Evolutionary conservation across 177 flowering plant species (phyloP).

Genomic region (Vitis hybrid): DNA sequence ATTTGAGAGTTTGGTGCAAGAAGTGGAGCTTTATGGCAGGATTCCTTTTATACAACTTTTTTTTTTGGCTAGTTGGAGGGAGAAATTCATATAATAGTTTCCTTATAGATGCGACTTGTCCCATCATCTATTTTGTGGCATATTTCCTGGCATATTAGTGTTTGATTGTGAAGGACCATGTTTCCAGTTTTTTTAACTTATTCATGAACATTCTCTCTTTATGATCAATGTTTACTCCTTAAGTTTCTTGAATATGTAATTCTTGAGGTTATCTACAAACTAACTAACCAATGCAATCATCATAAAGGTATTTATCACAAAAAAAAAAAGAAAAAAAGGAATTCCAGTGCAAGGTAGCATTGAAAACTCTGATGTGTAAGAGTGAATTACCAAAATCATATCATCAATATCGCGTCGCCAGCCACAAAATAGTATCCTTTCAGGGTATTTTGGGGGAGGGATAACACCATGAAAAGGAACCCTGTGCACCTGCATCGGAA

Average conservation of each 20-base stretch:
- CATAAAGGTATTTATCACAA: too few relatives aligned
- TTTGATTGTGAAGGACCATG: neutral
- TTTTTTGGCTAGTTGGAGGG: too few relatives aligned
- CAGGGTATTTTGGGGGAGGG: conserved; percentile 82
- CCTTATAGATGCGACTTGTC: neutral
- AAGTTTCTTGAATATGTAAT: too few relatives aligned
- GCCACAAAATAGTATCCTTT: conserved; percentile 88
- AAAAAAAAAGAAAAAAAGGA: too few relatives aligned
- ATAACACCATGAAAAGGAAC: conserved; percentile 42
- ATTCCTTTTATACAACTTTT: too few relatives aligned
- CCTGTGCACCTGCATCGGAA: conserved; percentile 48
- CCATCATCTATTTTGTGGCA: neutral
- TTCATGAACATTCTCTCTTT: neutral
- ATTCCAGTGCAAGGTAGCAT: neutral
- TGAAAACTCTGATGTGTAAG: neutral
- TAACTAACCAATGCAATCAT: too few relatives aligned
- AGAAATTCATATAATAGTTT: neutral
- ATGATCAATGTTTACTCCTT: neutral
- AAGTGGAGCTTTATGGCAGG: too few relatives aligned
- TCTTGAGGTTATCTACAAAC: too few relatives aligned
- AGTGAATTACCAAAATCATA: conserved; percentile 75
- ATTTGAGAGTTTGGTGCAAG: too few relatives aligned
- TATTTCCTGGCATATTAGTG: neutral
- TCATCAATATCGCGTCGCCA: conserved; percentile 98
- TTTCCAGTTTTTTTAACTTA: neutral